phyloP scores from a whole-genome alignment of 805 yeast genomes.

The Wickerhamomyces xylosicus region DNA sequence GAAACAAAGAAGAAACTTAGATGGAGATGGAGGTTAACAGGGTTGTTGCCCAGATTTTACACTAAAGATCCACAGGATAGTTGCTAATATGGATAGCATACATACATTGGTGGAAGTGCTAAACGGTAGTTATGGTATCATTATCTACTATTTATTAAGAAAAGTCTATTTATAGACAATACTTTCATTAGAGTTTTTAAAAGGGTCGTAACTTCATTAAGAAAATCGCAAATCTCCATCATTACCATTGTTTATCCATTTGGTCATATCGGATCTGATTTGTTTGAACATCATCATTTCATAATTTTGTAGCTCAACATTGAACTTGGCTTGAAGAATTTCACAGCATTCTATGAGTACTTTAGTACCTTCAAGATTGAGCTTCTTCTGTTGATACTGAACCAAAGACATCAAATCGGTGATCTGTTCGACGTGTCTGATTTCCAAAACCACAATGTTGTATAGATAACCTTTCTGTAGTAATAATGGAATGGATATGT shows the following conservation, averaged over 20 bases:
- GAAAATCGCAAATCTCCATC: background rate
- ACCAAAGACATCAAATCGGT: constrained; percentile 55
- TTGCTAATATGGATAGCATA: too few species aligned
- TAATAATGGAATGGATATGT: constrained; percentile 46
- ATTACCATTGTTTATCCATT: background rate
- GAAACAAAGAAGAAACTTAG: constrained; percentile 31
- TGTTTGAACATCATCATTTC: background rate
- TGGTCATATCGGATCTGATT: background rate
- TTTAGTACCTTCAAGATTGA: background rate
- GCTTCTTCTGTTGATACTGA: constrained; percentile 23
- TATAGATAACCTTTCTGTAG: constrained; percentile 37
- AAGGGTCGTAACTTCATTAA: too few species aligned
- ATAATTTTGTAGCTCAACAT: background rate
- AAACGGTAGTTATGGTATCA: too few species aligned
- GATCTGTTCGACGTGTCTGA: constrained; percentile 49
- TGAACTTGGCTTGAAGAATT: background rate
- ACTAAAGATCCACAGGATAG: too few species aligned
- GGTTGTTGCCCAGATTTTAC: constrained; percentile 30
- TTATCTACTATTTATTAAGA: too few species aligned
- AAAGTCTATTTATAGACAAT: too few species aligned
- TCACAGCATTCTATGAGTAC: background rate
- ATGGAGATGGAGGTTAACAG: constrained; percentile 42
- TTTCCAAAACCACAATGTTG: constrained; percentile 63
- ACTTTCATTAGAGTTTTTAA: too few species aligned
- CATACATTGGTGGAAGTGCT: too few species aligned